Evolutionary conservation across 2,329 filamentous ascomycete species (phyloP).

Genomic region (Aspergillus aculeatinus): DNA sequence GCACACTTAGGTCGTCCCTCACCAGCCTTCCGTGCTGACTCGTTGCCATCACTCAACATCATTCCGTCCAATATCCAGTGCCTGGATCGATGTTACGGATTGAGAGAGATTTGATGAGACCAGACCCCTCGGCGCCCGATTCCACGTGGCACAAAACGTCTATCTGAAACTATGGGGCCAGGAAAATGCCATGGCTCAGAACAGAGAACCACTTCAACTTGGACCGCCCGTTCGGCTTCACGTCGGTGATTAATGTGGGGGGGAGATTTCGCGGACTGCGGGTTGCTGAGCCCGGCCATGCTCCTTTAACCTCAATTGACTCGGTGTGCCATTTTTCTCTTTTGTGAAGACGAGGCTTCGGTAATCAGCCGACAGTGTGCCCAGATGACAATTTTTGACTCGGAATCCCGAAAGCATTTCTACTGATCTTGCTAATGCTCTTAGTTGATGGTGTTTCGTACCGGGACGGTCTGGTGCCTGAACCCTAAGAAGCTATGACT

Average conservation of each 20-base stretch:
- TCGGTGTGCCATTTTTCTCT: background rate
- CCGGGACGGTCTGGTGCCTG: background rate
- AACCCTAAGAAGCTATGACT: background rate
- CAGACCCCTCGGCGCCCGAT: constrained; percentile 6
- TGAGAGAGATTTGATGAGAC: constrained; percentile 9
- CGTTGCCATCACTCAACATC: background rate
- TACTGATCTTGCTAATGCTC: too few species aligned
- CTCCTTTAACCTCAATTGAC: background rate
- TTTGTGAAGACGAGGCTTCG: background rate
- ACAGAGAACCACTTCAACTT: constrained; percentile 15
- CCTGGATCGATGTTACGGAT: constrained; percentile 1
- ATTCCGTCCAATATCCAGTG: background rate
- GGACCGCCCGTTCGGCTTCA: constrained; percentile 20
- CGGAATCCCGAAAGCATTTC: too few species aligned
- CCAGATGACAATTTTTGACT: too few species aligned
- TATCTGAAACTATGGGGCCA: constrained; percentile 10
- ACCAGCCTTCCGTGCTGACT: background rate
- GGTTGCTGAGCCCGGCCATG: background rate
- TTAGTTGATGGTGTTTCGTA: too few species aligned
- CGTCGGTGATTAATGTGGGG: constrained; percentile 14
- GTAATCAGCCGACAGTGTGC: background rate
- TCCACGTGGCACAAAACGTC: constrained; percentile 18
- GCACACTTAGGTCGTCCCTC: too few species aligned
- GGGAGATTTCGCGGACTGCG: constrained; percentile 12
- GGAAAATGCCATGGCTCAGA: background rate